A percentile compares a stretch with the other conserved stretches of the same genome.
phyloP scores from a whole-genome alignment of 371 early-diverging fungal genomes.

The Rhizopus delemar region DNA sequence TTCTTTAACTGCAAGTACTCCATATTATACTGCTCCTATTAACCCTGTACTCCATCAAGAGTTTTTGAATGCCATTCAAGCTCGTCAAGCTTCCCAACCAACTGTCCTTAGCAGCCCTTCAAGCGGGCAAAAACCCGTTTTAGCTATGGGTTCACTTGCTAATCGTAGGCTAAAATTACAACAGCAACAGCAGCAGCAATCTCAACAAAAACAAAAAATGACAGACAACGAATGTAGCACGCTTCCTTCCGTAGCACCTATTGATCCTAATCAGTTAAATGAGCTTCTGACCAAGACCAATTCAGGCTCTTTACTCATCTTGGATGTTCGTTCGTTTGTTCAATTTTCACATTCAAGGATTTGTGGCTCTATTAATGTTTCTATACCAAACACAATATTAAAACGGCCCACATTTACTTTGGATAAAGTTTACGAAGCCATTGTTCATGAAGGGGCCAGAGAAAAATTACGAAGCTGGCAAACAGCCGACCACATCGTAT shows the following conservation, averaged over 20 bases:
- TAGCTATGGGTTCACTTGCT: slow-evolving; percentile 25
- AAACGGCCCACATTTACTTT: slow-evolving; percentile 60
- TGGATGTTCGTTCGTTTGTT: slow-evolving; percentile 61
- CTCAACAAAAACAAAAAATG: background rate
- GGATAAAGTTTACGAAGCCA: slow-evolving; percentile 56
- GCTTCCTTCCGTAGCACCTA: slow-evolving; percentile 2
- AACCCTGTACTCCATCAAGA: slow-evolving; percentile 48
- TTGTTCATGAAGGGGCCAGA: slow-evolving; percentile 51
- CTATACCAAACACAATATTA: slow-evolving; percentile 60
- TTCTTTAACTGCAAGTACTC: slow-evolving; percentile 26
- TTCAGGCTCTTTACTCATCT: slow-evolving; percentile 28
- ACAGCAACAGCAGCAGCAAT: slow-evolving; percentile 11
- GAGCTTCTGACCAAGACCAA: slow-evolving; percentile 8
- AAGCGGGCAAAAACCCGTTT: slow-evolving; percentile 4
- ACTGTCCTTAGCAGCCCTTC: slow-evolving; percentile 26
- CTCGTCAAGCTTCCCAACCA: slow-evolving; percentile 44
- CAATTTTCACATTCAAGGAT: slow-evolving; percentile 52
- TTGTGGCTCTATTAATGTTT: slow-evolving; percentile 52
- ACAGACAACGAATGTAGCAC: background rate
- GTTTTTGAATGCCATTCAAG: slow-evolving; percentile 51
- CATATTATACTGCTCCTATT: slow-evolving; percentile 54
- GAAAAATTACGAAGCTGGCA: slow-evolving; percentile 47
- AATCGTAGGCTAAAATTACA: slow-evolving; percentile 19
- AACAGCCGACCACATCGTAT: slow-evolving; percentile 47
- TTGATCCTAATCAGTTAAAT: slow-evolving; percentile 13